Base-by-base conservation (phyloP, 129 eudicot genomes). In the Chrysanthemum lavandulifolium region DNA sequence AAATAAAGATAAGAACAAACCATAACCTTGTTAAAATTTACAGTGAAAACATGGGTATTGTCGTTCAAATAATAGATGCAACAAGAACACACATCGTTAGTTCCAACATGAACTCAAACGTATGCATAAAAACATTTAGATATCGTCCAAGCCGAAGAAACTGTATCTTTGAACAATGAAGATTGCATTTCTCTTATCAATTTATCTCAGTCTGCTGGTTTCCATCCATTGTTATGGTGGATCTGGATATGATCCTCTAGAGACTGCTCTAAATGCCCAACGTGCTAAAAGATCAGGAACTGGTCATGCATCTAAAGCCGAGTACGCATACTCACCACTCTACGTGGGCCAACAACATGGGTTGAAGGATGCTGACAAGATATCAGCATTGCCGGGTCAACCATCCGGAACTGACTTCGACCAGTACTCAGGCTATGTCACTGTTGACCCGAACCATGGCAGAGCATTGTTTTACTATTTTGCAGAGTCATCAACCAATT, bases 361-460 rank as follows among this genome's bases (percentile, higher is more conserved):
- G 68, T 65, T 80, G 61, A 87, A 83, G 77, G 83, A 85, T 27
- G 68, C 72, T 5, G 89, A 87, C 71, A 82, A 79, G 83, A 75
- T 90, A 23, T 7, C 60, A 14, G 12, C 47, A 0, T 80, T 91
- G 81, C 91, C 95, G 0, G 95, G 95, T 40, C 90, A 91, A 53
- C 92, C 96, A 23, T 9, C 65, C 2, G 81, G 84, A 18, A 81
- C 81, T 0, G 66, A 67, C 58, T 86, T 91, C 75, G 73, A 77
- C 51, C 92, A 91, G 81, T 91, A 87, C 67, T 79, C 91, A 1
- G 97, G 97, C 6, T 87, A 90, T 67, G 89, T 87, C 12, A 88
- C 89, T 0, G 88, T 91, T 70, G 85, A 88, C 79, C 82, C 88
- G 0, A 56, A 19, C 11, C 82, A 79, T 13, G 89, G 85, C 8